Evolutionary conservation across 768 basidiomycete species (phyloP), one percentile per base, ranked within the genome.

Genomic region (Leccinum uliginosum): DNA sequence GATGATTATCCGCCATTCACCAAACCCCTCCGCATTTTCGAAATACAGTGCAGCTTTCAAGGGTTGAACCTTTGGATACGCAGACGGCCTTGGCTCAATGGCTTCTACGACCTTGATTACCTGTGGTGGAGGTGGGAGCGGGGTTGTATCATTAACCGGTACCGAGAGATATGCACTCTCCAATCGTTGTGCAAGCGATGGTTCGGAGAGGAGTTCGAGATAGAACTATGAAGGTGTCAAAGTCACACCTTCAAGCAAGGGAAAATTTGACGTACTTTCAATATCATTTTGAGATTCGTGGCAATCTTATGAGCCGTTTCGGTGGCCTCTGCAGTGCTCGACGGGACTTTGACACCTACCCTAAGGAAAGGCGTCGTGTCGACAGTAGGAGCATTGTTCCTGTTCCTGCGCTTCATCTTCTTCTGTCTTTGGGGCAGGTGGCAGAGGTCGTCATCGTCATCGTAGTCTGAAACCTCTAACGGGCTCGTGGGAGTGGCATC

Each of bases 41-140:
- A 85, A 84, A 65, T 84, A 79, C 1, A 85, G 68, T 0, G 82
- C 83, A 61, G 83, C 78, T 66, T 81, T 85, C 75, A 84, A 76
- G 0, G 84, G 81, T 51, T 81, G 83, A 0, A 83, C 76, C 51
- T 71, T 71, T 0, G 82, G 80, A 52, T 72, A 78, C 1, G 74
- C 76, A 6, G 67, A 62, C 2, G 67, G 62, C 12, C 38, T 40
- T 27, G 54, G 15, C n/a, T 69, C 61, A 9, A 19, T 19, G n/a
- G 15, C n/a, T n/a, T 51, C 46, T 12, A 8, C 3, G 9, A 12
- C 43, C 11, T 38, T 24, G 2, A 17, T 26, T 34, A 27, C 32
- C 43, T 35, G 51, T 19, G 45, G 40, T n/a, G 17, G 24, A 6
- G 54, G 2, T 12, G 30, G 23, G 14, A 6, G 23, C 21, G 9